Base-by-base conservation (phyloP, 2,329 filamentous ascomycete genomes). In the Beauveria rudraprayagi region DNA sequence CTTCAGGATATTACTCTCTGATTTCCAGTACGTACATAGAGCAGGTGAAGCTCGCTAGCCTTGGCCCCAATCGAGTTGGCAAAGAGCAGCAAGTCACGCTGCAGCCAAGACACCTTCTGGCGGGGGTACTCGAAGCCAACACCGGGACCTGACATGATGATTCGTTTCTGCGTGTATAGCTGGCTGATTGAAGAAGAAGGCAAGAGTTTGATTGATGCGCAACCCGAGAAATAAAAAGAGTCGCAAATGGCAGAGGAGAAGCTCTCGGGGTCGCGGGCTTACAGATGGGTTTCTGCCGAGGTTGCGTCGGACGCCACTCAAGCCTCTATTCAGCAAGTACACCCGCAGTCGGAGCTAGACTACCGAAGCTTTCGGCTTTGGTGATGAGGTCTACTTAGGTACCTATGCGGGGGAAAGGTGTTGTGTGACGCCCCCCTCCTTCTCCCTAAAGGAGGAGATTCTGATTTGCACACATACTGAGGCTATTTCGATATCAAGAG, bases 31-130 rank as follows among this genome's bases (percentile, higher is more conserved):
- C 83, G 63, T 80, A 94, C 91, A 69, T 92, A 97, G 76, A 96
- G 86, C 72, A 93, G 96, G 72, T 96, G 91, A 70, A 96, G 84
- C 80, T 97, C 92, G 68, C 96, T 87, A n/a, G 83, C 82, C 14
- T 85, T 93, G 71, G 83, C 87, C 61, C 92, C 92, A 72, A 97
- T 93, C 77, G 88, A 93, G 75, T 89, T 88, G 67, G 92, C 92
- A 74, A 97, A 97, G 64, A 97, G 86, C 64, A 97, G 81, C 41
- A 87, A 85, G 79, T 97, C 92, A 66, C 92, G 86, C 83, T 92
- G 92, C 68, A 90, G 76, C 92, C 92, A 97, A 68, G 87, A 83
- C 11, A 96, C 91, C 70, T 88, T 83, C 70, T 84, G 78, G 53
- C 83, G 75, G 62, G 91, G 90, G 73, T 89, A 96, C 75, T 94